Evolutionary conservation across 257 asterid genomes (phyloP).

Genomic region (Schizonepeta tenuifolia): DNA sequence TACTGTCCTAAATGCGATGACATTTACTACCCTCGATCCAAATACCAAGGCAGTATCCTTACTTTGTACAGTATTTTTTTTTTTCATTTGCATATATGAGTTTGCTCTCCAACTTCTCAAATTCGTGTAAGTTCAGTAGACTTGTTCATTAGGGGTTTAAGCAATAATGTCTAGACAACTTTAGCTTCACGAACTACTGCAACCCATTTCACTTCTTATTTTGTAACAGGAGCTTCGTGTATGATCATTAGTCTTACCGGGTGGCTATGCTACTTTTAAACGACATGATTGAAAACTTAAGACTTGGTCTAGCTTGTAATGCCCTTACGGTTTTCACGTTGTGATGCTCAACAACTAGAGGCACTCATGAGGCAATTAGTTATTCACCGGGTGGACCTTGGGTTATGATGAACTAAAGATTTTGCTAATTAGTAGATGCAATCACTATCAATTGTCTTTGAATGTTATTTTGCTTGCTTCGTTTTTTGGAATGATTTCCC

Average conservation of each 20-base stretch:
- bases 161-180: not conserved
- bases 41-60: conserved; percentile 99
- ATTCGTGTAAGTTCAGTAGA: not conserved
- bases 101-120: conserved; percentile 10
- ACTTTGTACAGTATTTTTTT: conserved; percentile 26
- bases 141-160: conserved; percentile 2
- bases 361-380: not conserved
- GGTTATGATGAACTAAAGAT: conserved; percentile 7
- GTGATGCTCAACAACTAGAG: not conserved
- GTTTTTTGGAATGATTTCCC: conserved; percentile 44
- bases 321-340: not conserved
- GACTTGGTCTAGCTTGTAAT: not conserved
- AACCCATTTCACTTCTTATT: not conserved
- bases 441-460: not conserved
- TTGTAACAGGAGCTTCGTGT: not conserved
- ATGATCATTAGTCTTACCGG: not conserved
- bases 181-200: conserved; percentile 10
- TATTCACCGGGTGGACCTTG: not conserved
- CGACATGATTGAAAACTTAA: not conserved
- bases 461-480: not conserved
- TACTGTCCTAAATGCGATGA: conserved; percentile 97
- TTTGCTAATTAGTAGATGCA: not conserved
- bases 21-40: conserved; percentile 93
- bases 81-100: conserved; percentile 27
- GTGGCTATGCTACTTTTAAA: not conserved